Percentiles rank a stretch among this genome's conserved stretches.
Conservation (phyloP, 179 eudicot species). For the Carnegiea gigantea region DNA sequence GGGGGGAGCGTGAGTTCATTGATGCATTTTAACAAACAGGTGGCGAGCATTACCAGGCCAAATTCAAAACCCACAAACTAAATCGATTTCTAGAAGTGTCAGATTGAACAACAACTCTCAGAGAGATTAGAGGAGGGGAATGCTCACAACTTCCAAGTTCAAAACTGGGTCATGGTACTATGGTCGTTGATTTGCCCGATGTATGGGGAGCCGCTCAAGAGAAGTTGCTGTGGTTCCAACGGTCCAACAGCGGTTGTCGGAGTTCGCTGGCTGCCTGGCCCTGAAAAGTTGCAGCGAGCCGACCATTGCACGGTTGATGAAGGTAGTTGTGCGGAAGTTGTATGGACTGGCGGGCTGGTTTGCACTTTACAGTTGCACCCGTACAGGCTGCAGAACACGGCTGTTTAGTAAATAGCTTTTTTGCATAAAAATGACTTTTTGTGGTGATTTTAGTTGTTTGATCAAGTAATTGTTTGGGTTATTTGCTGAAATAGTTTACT, state of each 20-base stretch:
- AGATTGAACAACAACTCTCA: not conserved
- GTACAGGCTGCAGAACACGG: too few relatives aligned
- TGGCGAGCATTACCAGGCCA: constrained; percentile 11
- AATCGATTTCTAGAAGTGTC: not conserved
- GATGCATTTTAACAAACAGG: constrained; percentile 29
- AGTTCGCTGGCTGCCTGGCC: not conserved
- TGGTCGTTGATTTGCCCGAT: not conserved
- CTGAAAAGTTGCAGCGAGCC: not conserved
- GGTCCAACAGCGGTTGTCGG: too few relatives aligned
- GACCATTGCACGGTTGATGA: not conserved
- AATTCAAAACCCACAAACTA: not conserved
- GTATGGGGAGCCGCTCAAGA: too few relatives aligned
- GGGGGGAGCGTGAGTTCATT: not conserved
- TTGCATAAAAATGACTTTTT: too few relatives aligned
- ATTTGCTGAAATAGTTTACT: too few relatives aligned
- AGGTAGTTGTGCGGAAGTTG: not conserved
- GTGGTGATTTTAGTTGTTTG: too few relatives aligned
- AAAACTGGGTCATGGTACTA: not conserved
- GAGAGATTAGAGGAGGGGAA: not conserved
- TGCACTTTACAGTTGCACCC: too few relatives aligned
- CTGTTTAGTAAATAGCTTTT: too few relatives aligned
- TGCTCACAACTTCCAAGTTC: not conserved
- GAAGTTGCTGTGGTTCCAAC: too few relatives aligned
- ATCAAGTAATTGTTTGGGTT: too few relatives aligned
- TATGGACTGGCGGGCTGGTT: too few relatives aligned